Base-by-base conservation (phyloP, 2,329 filamentous ascomycete species). In the Diplodia corticola region DNA sequence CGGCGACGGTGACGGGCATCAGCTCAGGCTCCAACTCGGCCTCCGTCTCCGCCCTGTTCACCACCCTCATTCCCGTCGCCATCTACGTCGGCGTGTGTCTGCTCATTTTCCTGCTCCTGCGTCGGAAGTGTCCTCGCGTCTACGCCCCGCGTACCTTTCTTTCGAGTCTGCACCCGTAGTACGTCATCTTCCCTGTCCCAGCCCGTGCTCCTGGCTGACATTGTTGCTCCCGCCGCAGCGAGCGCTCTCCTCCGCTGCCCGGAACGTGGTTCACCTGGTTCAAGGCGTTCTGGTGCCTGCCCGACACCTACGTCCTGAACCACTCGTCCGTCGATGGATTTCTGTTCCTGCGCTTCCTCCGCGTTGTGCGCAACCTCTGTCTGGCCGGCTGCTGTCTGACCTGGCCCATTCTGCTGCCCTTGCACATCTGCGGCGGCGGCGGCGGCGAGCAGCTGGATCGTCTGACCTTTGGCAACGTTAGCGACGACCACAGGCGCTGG, bases 301-400 rank as follows among this genome's bases (percentile, higher is more conserved):
- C 85, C 3, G 93, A 98, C 75, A 88, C 88, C 46, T 92, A 91
- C 73, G 87, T 93, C 28, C 86, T 98, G 24, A 91, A 96, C 73
- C 92, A 97, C 80, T 91, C 94, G 75, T 96, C 93, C 0, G 86
- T 98, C 69, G 94, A 98, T 76, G 91, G 91, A 28, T 98, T 94
- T 77, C 88, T 98, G 63, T 92, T 96, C 76, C 83, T 98, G 30
- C 92, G 94, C 35, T 97, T 94, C 73, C 80, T 98, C 69, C 91
- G 92, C 73, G 89, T 95, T 63, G 82, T 89, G 30, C 86, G 89
- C 63, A 84, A 90, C 68, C 89, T 96, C 70, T 93, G 91, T 79
- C 86, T 98, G 53, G 89, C 94, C 10, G 95, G 95, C 67, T 91
- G 89, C 73, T 82, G 85, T 71, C 89, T 98, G 67, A 93, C 92